Evolutionary conservation across 805 yeast species (phyloP), one percentile per base, ranked within the genome.

Genomic region (Brettanomyces naardenensis): DNA sequence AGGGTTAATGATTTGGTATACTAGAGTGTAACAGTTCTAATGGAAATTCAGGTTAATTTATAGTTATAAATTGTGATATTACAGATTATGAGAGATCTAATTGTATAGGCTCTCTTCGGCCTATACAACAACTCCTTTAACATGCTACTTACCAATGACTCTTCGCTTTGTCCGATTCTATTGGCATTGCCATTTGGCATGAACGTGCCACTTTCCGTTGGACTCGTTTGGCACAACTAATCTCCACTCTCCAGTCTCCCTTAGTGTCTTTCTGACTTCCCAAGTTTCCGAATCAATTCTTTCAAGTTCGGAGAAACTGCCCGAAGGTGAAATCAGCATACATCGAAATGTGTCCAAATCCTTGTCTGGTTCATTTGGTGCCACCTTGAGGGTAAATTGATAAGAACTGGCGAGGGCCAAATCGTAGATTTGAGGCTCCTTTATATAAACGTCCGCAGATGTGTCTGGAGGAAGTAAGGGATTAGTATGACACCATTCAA

Each of bases 211-310:
- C 38, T 87, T 79, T 38, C 70, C 69, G 4, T 84, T 85, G 29
- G 78, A 73, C 44, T 86, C 90, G 7, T 86, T 80, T 28, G 82
- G 73, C 0, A 86, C 86, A 33, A 89, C 69, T 2, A 87, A 90
- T 40, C 89, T 71, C 86, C 95, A 92, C 14, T 70, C 56, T 2
- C 98, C 98, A 1, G 62, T 56, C 53, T 89, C 96, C 43, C 69
- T 71, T 40, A 86, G 66, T 41, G 72, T 71, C 19, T 82, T 62
- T 30, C 69, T 65, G n/a, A 73, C 54, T 42, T 73, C 80, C 77
- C 80, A 85, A 1, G 68, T 55, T 1, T 61, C 56, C 3, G 67
- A 66, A 35, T 71, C 81, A 28, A 62, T 62, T 41, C 74, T 71
- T 11, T 57, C 57, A 38, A 89, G 60, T 47, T 80, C 75, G 47